phyloP scores from a whole-genome alignment of 371 early-diverging fungal species.

The Circinella minor region DNA sequence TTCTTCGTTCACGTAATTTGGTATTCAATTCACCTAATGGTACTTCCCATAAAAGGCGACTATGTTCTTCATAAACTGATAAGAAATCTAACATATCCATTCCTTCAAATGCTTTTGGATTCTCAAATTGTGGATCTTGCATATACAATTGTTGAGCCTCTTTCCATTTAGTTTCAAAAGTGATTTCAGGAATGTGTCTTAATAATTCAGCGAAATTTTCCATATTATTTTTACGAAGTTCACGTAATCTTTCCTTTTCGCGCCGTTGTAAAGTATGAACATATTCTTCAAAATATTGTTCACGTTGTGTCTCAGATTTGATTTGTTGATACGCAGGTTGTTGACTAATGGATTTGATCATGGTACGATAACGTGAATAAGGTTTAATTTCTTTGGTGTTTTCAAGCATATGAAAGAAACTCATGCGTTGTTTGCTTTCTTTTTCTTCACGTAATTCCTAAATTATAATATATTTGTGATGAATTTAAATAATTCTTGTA shows the following conservation, averaged over 20 bases:
- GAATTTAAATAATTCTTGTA: not conserved
- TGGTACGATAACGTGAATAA: conserved; percentile 58
- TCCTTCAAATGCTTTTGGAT: conserved; percentile 59
- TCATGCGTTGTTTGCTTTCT: conserved; percentile 47
- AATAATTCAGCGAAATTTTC: conserved; percentile 63
- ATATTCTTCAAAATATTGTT: conserved; percentile 68
- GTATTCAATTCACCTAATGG: conserved; percentile 49
- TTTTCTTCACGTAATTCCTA: conserved; percentile 49
- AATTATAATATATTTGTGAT: not conserved
- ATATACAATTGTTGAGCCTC: conserved; percentile 62
- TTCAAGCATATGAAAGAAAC: conserved; percentile 50
- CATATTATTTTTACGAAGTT: conserved; percentile 67
- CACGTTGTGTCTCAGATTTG: conserved; percentile 54
- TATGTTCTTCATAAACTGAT: conserved; percentile 80
- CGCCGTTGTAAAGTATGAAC: conserved; percentile 56
- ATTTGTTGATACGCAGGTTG: conserved; percentile 56
- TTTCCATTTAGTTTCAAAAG: conserved; percentile 69
- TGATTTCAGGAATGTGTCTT: conserved; percentile 66
- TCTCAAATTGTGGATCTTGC: conserved; percentile 52
- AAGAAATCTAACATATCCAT: conserved; percentile 85
- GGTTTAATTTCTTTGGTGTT: conserved; percentile 48
- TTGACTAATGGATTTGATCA: conserved; percentile 45
- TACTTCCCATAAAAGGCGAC: conserved; percentile 67
- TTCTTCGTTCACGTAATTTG: conserved; percentile 41
- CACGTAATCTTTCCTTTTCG: conserved; percentile 70